A percentile compares a stretch with the other conserved stretches of the same genome.
Conservation (phyloP, 306 rosid genomes). For the Cyamopsis tetragonoloba region DNA sequence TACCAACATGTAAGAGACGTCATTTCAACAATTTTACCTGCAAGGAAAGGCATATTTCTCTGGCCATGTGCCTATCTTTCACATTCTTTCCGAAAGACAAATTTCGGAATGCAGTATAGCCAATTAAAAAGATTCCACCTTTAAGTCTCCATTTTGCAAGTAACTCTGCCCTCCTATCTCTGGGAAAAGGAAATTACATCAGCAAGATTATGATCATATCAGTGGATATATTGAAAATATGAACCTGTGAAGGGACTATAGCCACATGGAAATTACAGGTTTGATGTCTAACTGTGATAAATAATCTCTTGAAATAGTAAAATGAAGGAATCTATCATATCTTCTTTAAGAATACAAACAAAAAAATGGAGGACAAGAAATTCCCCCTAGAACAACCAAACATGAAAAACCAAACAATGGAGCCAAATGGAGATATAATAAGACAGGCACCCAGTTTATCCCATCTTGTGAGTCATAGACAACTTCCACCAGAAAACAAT, state of each 20-base stretch:
- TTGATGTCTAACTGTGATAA: neutral
- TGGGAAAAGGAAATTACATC: conserved; percentile 38
- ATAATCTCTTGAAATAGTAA: neutral
- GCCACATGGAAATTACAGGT: neutral
- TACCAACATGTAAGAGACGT: neutral
- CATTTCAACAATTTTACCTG: conserved; percentile 52
- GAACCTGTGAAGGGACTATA: neutral
- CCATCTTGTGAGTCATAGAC: neutral
- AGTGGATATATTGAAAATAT: neutral
- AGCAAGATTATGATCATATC: conserved; percentile 5
- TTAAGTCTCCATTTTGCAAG: conserved; percentile 89
- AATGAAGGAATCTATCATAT: neutral
- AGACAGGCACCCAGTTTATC: neutral
- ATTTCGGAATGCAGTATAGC: conserved; percentile 83
- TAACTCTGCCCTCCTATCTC: conserved; percentile 77
- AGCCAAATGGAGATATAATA: neutral
- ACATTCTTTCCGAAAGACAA: conserved; percentile 79
- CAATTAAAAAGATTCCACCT: conserved; percentile 91
- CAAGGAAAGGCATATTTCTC: conserved; percentile 70
- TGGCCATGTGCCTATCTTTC: conserved; percentile 70
- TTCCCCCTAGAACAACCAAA: conserved; percentile 6
- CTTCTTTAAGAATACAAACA: neutral
- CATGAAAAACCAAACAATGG: neutral
- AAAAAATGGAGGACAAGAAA: neutral
- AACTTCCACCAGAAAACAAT: neutral